Conservation (phyloP, 257 asterid genomes). For the Fraxinus excelsior region DNA sequence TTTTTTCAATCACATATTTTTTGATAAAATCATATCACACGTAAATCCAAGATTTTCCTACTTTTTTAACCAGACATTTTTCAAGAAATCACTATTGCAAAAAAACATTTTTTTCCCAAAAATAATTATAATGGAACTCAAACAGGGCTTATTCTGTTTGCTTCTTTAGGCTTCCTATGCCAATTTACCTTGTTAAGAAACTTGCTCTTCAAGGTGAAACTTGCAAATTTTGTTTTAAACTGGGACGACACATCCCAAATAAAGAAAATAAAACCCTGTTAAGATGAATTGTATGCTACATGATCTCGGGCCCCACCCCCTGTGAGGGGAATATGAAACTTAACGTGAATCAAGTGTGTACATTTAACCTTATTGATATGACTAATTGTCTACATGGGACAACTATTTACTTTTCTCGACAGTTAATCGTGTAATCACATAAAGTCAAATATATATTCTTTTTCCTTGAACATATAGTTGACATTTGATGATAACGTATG, state of each 20-base stretch:
- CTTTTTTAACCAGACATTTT: too few species aligned
- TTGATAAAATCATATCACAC: too few species aligned
- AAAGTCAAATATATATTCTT: conserved; percentile 7
- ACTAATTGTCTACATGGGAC: background rate
- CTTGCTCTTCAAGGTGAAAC: conserved; percentile 8
- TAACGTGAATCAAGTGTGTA: too few species aligned
- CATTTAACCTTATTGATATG: too few species aligned
- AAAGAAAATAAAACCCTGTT: background rate
- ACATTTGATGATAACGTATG: background rate
- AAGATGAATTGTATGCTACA: background rate
- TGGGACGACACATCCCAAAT: background rate
- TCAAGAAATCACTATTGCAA: too few species aligned
- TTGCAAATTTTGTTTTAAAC: conserved; percentile 7
- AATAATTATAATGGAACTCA: background rate
- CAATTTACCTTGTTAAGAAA: conserved; percentile 7
- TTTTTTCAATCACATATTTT: too few species aligned
- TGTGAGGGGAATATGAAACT: too few species aligned
- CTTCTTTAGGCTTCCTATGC: background rate
- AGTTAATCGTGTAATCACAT: conserved; percentile 5
- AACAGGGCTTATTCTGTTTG: background rate
- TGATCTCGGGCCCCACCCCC: too few species aligned
- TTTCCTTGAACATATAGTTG: conserved; percentile 22
- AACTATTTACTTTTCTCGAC: too few species aligned
- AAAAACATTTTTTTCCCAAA: too few species aligned
- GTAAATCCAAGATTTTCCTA: too few species aligned